These are phyloP conservation scores for Pulveroboletus sp. DNA, from an alignment of 768 basidiomycete species.

Conservation along the genomic window DNA sequence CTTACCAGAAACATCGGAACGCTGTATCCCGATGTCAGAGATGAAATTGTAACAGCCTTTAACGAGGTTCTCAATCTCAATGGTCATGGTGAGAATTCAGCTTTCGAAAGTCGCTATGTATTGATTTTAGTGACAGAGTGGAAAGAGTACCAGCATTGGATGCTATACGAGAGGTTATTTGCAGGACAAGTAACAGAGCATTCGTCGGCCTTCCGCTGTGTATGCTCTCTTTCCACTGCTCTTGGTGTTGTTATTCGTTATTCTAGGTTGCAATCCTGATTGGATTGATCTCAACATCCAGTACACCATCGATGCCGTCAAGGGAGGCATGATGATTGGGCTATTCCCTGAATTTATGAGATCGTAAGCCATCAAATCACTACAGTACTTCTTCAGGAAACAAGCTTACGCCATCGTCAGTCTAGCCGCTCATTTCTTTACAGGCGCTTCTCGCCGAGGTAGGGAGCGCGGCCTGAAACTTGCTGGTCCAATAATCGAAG, in stretches of 20 bases:
- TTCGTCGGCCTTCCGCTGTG: constrained; percentile 52
- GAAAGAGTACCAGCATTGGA: constrained; percentile 30
- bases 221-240: constrained; percentile 8
- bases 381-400: neutral
- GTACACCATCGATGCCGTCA: constrained; percentile 28
- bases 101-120: neutral
- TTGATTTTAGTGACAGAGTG: constrained; percentile 33
- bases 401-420: constrained; percentile 1
- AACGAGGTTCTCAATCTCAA: constrained; percentile 31
- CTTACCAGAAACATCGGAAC: constrained; percentile 38
- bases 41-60: constrained; percentile 45
- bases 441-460: neutral
- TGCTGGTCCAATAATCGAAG: constrained; percentile 29
- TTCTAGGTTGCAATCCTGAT: constrained; percentile 37
- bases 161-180: constrained; percentile 33
- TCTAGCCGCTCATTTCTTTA: constrained; percentile 12
- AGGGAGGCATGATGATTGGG: constrained; percentile 16
- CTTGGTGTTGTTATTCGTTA: neutral
- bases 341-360: constrained; percentile 32
- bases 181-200: constrained; percentile 41
- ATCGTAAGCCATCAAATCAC: constrained; percentile 20
- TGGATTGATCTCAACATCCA: constrained; percentile 31
- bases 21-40: constrained; percentile 38
- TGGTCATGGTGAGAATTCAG: constrained; percentile 9
- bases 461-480: constrained; percentile 6